Base-by-base conservation (phyloP, 2,329 filamentous ascomycete genomes). In the Alternaria alternata region DNA sequence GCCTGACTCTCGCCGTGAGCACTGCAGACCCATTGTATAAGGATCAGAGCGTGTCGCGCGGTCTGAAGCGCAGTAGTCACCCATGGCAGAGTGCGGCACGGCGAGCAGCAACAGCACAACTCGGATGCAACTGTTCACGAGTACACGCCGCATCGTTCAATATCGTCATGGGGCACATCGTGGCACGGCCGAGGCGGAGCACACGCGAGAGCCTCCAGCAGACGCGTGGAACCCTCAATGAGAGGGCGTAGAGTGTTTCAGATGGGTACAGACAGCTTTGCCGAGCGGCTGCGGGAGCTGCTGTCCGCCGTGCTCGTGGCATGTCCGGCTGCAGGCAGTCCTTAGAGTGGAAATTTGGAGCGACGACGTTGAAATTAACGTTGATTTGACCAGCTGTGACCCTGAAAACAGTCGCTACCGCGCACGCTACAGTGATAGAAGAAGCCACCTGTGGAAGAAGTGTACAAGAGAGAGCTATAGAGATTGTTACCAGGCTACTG, bases 131-230 rank as follows among this genome's bases (percentile, higher is more conserved):
- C 59, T 51, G 49, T 43, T 43, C 48, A 56, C 42, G 63, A 42
- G 56, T 16, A 38, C 51, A 49, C 24, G 62, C 51, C 34, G 60
- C 61, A 51, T 56, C 57, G 61, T 59, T 63, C 64, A 64, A 70
- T 62, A 68, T 46, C 57, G 28, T 34, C 24, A 51, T 43, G 58
- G 62, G 28, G 59, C 64, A 64, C 65, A 66, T 46, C 47, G 67
- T 67, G 51, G 59, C 60, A 73, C 70, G 57, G 64, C 61, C 55
- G 63, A 65, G 67, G 69, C 66, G 59, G 55, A 68, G 65, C 61
- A 69, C 72, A 71, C 74, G 71, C 68, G 72, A 68, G 67, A 67
- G 59, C 49, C 68, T 72, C 68, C 62, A 67, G 67, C 68, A 69
- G 68, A 71, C 72, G 68, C 72, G 72, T 74, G 74, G 62, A 66